These are phyloP conservation scores for Albophoma yamanashiensis DNA, from an alignment of 2,329 filamentous ascomycete genomes.

Conservation along the genomic window DNA sequence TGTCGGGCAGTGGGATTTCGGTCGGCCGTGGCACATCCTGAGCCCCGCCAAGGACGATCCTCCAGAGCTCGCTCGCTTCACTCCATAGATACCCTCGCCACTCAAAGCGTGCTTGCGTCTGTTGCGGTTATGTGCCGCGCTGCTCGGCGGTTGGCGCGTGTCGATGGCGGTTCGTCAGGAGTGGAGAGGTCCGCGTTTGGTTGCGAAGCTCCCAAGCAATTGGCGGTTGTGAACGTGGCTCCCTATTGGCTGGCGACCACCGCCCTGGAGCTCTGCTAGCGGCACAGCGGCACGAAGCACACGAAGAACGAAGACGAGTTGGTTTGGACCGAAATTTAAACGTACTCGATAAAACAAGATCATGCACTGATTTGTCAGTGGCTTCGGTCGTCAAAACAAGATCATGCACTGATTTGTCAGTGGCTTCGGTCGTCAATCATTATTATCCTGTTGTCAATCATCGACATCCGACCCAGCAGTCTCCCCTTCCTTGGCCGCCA, in stretches of 20 bases:
- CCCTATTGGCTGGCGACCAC: background rate
- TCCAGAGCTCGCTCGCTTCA: background rate
- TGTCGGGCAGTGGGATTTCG: slow-evolving; percentile 1
- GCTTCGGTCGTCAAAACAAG: no score
- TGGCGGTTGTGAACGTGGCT: background rate
- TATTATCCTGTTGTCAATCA: background rate
- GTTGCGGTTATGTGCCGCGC: background rate
- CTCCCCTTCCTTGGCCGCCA: slow-evolving; percentile 11
- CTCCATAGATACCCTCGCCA: background rate
- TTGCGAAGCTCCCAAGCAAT: background rate
- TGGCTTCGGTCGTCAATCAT: no score
- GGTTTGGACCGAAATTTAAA: no score
- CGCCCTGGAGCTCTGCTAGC: background rate
- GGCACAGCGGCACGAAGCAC: background rate
- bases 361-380: background rate
- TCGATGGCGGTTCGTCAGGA: background rate
- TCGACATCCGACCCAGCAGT: slow-evolving; percentile 6
- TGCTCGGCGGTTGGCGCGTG: background rate
- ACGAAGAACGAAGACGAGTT: background rate
- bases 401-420: background rate
- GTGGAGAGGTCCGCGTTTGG: background rate
- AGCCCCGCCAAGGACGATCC: slow-evolving; percentile 1
- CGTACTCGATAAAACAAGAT: background rate
- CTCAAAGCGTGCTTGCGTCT: background rate
- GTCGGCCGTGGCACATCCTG: slow-evolving; percentile 7